Conservation (phyloP, 2,329 filamentous ascomycete species). For the Verticillium dahliae region DNA sequence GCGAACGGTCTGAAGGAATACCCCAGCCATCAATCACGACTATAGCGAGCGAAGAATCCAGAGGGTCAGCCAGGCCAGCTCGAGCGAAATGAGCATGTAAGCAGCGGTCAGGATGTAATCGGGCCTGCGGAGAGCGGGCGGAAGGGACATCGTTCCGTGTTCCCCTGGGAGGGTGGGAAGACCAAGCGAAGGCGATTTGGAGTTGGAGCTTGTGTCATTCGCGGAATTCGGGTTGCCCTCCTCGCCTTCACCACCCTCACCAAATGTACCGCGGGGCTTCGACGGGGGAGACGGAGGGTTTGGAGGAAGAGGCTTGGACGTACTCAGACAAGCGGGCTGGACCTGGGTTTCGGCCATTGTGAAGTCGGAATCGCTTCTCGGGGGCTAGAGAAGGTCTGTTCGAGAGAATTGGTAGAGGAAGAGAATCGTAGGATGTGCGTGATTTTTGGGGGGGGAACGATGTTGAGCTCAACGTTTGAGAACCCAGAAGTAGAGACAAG, state of each 20-base stretch:
- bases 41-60: slow-evolving; percentile 45
- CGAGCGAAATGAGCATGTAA: slow-evolving; percentile 49
- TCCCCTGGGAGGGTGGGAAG: not conserved
- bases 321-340: slow-evolving; percentile 50
- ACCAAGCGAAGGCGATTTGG: not conserved
- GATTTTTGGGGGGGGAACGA: slow-evolving; percentile 19
- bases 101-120: slow-evolving; percentile 13
- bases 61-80: slow-evolving; percentile 54
- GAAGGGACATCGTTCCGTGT: not conserved
- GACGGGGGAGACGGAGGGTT: slow-evolving; percentile 15
- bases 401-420: not conserved
- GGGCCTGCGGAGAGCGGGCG: slow-evolving; percentile 13
- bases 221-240: not conserved
- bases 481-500: not conserved
- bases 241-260: slow-evolving; percentile 1
- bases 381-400: not conserved
- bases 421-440: slow-evolving; percentile 16
- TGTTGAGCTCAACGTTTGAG: slow-evolving; percentile 17
- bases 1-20: slow-evolving; percentile 71
- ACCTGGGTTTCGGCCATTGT: slow-evolving; percentile 45
- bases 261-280: slow-evolving; percentile 7
- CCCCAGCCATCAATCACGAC: slow-evolving; percentile 99
- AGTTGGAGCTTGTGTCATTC: not conserved
- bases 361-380: slow-evolving; percentile 6
- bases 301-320: slow-evolving; percentile 29